These are phyloP conservation scores for Ophiostoma angusticollis DNA, from an alignment of 2,329 filamentous ascomycete species.

Conservation along the genomic window DNA sequence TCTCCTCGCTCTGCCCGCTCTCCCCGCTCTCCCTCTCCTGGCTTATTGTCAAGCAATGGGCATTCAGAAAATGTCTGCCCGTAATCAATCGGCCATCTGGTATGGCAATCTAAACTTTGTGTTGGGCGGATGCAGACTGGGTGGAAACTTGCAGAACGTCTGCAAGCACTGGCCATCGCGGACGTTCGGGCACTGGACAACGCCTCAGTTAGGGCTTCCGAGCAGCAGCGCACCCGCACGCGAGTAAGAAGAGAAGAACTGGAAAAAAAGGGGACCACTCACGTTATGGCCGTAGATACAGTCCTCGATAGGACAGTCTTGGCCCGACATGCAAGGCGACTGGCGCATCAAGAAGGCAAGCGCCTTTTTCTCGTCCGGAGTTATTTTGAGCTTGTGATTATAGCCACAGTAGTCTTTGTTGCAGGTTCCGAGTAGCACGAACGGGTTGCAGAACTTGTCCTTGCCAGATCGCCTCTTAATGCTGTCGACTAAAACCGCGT, in stretches of 20 bases:
- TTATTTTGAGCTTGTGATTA: conserved; percentile 41
- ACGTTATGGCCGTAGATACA: conserved; percentile 54
- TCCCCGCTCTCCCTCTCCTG: too few species aligned
- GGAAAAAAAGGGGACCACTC: conserved; percentile 1
- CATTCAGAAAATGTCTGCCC: too few species aligned
- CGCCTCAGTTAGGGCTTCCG: neutral
- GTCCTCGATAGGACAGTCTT: conserved; percentile 43
- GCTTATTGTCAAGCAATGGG: too few species aligned
- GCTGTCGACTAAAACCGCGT: conserved; percentile 33
- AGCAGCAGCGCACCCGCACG: too few species aligned
- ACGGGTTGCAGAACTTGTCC: conserved; percentile 49
- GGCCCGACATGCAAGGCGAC: conserved; percentile 44
- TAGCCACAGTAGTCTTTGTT: conserved; percentile 44
- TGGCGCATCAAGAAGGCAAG: conserved; percentile 42
- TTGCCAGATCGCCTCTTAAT: conserved; percentile 43
- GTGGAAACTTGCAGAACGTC: conserved; percentile 42
- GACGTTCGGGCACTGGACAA: conserved; percentile 38
- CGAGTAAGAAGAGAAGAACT: neutral
- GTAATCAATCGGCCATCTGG: too few species aligned
- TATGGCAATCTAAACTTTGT: conserved; percentile 31
- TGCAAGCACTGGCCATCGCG: conserved; percentile 37
- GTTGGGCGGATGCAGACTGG: conserved; percentile 42
- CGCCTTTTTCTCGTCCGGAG: conserved; percentile 40
- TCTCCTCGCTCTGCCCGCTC: too few species aligned
- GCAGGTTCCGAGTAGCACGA: conserved; percentile 46